Evolutionary conservation across 2,329 filamentous ascomycete genomes (phyloP), one percentile per base, ranked within the genome.

Genomic region (Leptographium flavum): DNA sequence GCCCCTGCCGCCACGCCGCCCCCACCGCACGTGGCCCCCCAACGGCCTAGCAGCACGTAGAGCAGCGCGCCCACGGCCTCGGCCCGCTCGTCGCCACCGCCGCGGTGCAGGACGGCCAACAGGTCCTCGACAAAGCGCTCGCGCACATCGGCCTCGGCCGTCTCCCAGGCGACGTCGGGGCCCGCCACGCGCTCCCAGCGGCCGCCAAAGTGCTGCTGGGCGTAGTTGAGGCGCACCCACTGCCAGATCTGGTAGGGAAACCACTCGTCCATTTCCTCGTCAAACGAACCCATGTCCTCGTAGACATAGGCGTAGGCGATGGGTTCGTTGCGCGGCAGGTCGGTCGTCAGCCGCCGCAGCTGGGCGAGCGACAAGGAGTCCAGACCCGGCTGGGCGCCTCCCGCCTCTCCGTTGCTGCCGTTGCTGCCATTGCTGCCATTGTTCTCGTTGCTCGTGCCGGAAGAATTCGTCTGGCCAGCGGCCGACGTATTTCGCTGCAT

Each of bases 191-290:
- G 67, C 54, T 73, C 64, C 85, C 85, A 94, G 57, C 81, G 75
- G 58, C 77, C 75, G 51, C 87, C 76, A 57, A 94, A 96, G 2
- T 81, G 79, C 32, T 77, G 71, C 57, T 85, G 84, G 19, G 84
- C 81, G 44, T 80, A 76, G 44, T 83, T 74, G 41, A 95, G 69
- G 56, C 88, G 81, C 39, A 81, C 73, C 64, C 85, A 84, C 59
- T 96, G 88, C 62, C 84, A 83, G 50, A 87, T 80, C 54, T 83
- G 83, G 63, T 96, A 95, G 44, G 82, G 79, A 63, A 98, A 98
- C 92, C 92, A 98, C 65, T 98, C 92, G 59, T 96, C 87, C 40
- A 98, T 71, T 67, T 98, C 92, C 51, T 92, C 86, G 17, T 84
- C 78, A 54, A 94, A 81, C 1, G 77, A 68, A 21, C 81, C 79